Base-by-base conservation (phyloP, 352 stramenopile species). In the Phytophthora multivora region DNA sequence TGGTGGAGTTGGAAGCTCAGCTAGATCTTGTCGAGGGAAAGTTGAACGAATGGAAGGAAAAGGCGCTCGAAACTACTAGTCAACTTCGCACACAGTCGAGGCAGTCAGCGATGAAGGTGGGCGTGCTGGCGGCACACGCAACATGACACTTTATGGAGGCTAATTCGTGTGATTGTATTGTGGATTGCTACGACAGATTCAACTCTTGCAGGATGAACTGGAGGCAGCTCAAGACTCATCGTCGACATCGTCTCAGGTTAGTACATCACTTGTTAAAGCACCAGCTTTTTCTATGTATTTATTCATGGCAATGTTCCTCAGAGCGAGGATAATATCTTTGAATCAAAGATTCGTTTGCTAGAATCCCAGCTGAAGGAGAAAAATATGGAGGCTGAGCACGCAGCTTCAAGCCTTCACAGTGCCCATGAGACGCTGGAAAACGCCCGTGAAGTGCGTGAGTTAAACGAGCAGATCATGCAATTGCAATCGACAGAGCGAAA, bases 31-130 rank as follows among this genome's bases (percentile, higher is more conserved):
- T 91, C 0, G 80, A 91, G 46, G 66, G 65, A 11, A 84, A 74
- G 33, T 61, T 93, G 49, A 75, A 74, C 35, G 80, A 91, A 51
- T 92, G 83, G 80, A 84, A 83, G 36, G 83, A 91, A 40, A 83
- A 89, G 41, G 82, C 82, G 2, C 41, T 91, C 10, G 86, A 93
- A 40, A 63, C 63, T 13, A 71, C 47, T 23, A 85, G 62, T 25
- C 65, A 91, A 47, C 49, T 90, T 16, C 77, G 77, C 4, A 59
- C 69, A 1, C 45, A 71, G 16, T 74, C 62, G 33, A 63, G 73
- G 9, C 71, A 88, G 64, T 80, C 77, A 10, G 71, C 79, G 5
- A 56, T 90, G 51, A 83, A 89, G 69, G 80, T 92, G 40, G 25
- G 57, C 5, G 5, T 42, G 16, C 6, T 35, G 25, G 30, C 13